Evolutionary conservation across 1,284 basidiomycete genomes (phyloP), one percentile per base, ranked within the genome.

Genomic region (Takashimella tepidaria): DNA sequence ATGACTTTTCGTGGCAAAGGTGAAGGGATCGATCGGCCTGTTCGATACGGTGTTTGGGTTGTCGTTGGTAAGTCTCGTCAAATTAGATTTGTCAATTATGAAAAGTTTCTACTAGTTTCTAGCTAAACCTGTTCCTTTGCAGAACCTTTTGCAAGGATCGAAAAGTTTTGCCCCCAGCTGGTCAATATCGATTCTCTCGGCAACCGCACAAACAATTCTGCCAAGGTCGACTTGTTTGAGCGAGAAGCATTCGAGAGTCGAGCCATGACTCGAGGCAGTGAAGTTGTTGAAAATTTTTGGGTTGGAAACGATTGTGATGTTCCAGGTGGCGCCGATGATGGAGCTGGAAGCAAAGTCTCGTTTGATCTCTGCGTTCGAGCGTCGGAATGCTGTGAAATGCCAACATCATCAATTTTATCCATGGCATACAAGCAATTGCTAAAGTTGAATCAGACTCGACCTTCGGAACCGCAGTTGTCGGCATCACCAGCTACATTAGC

Each of bases 1-100:
- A 26, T 59, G 41, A 45, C 42, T 16, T 31, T 42, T 20, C 24
- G 65, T 41, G 46, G 52, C 10, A 50, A 59, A 13, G 70, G 67
- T 1, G 69, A 74, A 54, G 69, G 67, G 2, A 52, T 70, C 8
- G 64, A 63, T 44, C 59, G 68, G 11, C 80, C 85, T 4, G 72
- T 89, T 42, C 70, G 80, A 51, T 97, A 96, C 76, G 89, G 91
- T 61, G 91, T 95, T 51, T 95, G 87, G 72, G 81, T 95, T 13
- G 80, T 96, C 16, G 82, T 86, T 46, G 86, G 87, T 79, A 53
- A 63, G 78, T 75, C 16, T 71, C 74, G 25, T 25, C 16, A 37
- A 20, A n/a, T n/a, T n/a, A n/a, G n/a, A n/a, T n/a, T n/a, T n/a
- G n/a, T n/a, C n/a, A n/a, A n/a, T n/a, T n/a, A n/a, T n/a, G n/a